Conservation (phyloP, 345 rosid genomes). For the Theobroma cacao region DNA sequence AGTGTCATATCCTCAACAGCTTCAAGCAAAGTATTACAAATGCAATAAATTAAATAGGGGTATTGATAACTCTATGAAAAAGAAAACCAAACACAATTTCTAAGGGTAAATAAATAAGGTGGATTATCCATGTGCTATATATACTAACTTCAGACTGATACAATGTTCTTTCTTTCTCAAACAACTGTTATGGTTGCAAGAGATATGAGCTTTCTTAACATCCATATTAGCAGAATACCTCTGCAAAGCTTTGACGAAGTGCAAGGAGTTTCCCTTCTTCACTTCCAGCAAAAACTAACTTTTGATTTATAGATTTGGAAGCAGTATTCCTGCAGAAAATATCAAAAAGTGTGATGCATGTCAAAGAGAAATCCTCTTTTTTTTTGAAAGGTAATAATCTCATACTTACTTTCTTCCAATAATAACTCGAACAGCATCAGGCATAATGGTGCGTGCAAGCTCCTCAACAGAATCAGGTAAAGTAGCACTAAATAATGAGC, state of each 20-base stretch:
- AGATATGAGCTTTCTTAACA: slow-evolving; percentile 1
- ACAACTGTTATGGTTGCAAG: background rate
- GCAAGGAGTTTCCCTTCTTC: slow-evolving; percentile 96
- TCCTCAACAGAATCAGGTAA: slow-evolving; percentile 94
- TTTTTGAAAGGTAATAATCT: background rate
- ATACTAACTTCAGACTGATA: background rate
- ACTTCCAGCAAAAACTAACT: slow-evolving; percentile 80
- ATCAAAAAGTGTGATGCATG: slow-evolving; percentile 6
- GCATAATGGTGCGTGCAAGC: slow-evolving; percentile 92
- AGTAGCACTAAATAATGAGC: slow-evolving; percentile 94
- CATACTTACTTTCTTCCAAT: slow-evolving; percentile 82
- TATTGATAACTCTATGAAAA: background rate
- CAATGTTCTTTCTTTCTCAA: background rate
- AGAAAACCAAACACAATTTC: background rate
- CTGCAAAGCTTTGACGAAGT: slow-evolving; percentile 87
- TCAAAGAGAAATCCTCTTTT: background rate
- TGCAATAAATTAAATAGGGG: background rate
- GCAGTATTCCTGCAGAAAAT: slow-evolving; percentile 72
- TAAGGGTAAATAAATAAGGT: background rate
- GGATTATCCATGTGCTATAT: background rate
- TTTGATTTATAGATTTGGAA: slow-evolving; percentile 80
- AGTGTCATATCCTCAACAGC: background rate
- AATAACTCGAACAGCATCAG: slow-evolving; percentile 92
- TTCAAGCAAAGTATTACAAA: background rate
- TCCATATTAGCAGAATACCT: slow-evolving; percentile 45